Evolutionary conservation across 768 basidiomycete species (phyloP).

Genomic region (Boletus pseudo-olivaceus): DNA sequence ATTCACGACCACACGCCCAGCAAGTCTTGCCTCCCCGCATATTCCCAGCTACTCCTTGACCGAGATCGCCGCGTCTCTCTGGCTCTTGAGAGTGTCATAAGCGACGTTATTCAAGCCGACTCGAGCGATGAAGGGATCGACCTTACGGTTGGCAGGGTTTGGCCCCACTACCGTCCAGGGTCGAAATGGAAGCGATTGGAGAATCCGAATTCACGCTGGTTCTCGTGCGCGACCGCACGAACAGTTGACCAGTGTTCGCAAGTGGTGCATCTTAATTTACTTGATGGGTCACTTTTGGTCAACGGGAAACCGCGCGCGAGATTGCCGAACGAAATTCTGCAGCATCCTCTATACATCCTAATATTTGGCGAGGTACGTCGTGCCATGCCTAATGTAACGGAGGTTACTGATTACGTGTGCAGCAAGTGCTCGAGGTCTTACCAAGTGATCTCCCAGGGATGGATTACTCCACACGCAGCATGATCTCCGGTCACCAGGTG

Average conservation of each 20-base stretch:
- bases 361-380: slow-evolving; percentile 23
- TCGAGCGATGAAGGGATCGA: slow-evolving; percentile 11
- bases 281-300: slow-evolving; percentile 27
- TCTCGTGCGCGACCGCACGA: slow-evolving; percentile 16
- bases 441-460: slow-evolving; percentile 27
- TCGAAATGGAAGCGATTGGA: slow-evolving; percentile 18
- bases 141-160: slow-evolving; percentile 18
- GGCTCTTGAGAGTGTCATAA: slow-evolving; percentile 17
- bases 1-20: slow-evolving; percentile 26
- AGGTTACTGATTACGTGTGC: not conserved
- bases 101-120: not conserved
- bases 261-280: slow-evolving; percentile 18
- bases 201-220: slow-evolving; percentile 20
- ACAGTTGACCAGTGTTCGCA: slow-evolving; percentile 15
- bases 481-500: slow-evolving; percentile 19
- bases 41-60: slow-evolving; percentile 21
- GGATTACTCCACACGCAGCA: slow-evolving; percentile 23
- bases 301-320: slow-evolving; percentile 24
- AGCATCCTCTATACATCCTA: slow-evolving; percentile 16
- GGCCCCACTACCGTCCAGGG: slow-evolving; percentile 24
- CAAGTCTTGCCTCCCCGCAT: not conserved
- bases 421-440: slow-evolving; percentile 21
- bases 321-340: slow-evolving; percentile 18
- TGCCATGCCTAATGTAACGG: not conserved
- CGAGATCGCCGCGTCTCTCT: slow-evolving; percentile 32